These are phyloP conservation scores for Geoglossum cookeanum DNA, from an alignment of 2,329 filamentous ascomycete species.

Conservation along the genomic window DNA sequence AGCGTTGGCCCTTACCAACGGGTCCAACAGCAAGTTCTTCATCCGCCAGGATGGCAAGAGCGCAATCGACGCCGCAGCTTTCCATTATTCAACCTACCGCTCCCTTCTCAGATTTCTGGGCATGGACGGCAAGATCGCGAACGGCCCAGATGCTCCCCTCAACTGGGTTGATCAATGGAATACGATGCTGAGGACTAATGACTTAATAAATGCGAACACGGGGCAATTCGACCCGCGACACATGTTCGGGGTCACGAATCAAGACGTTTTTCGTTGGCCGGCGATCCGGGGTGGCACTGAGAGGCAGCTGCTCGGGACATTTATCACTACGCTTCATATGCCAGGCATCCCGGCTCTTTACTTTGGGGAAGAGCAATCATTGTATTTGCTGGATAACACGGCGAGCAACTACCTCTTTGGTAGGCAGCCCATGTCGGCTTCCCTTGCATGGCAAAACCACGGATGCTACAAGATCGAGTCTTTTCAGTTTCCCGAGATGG, in stretches of 20 bases:
- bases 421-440: slow-evolving; percentile 40
- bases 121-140: slow-evolving; percentile 17
- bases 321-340: slow-evolving; percentile 38
- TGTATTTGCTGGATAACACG: slow-evolving; percentile 44
- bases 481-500: slow-evolving; percentile 38
- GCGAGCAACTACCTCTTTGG: slow-evolving; percentile 47
- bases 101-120: slow-evolving; percentile 27
- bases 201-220: slow-evolving; percentile 39
- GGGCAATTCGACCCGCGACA: slow-evolving; percentile 44
- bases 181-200: slow-evolving; percentile 36
- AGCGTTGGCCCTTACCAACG: slow-evolving; percentile 29
- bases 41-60: slow-evolving; percentile 32
- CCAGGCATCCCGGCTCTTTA: slow-evolving; percentile 36
- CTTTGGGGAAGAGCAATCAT: slow-evolving; percentile 48
- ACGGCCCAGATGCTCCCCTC: slow-evolving; percentile 16
- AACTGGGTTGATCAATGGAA: slow-evolving; percentile 34
- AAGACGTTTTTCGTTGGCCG: slow-evolving; percentile 48
- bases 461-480: slow-evolving; percentile 41
- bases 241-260: slow-evolving; percentile 44
- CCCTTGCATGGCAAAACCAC: slow-evolving; percentile 43
- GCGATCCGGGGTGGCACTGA: slow-evolving; percentile 36
- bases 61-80: slow-evolving; percentile 39
- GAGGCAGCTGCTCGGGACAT: slow-evolving; percentile 36
- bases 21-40: slow-evolving; percentile 25
- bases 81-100: slow-evolving; percentile 45